phyloP scores from a whole-genome alignment of 164 flowering plant genomes.

The Brasenia schreberi region DNA sequence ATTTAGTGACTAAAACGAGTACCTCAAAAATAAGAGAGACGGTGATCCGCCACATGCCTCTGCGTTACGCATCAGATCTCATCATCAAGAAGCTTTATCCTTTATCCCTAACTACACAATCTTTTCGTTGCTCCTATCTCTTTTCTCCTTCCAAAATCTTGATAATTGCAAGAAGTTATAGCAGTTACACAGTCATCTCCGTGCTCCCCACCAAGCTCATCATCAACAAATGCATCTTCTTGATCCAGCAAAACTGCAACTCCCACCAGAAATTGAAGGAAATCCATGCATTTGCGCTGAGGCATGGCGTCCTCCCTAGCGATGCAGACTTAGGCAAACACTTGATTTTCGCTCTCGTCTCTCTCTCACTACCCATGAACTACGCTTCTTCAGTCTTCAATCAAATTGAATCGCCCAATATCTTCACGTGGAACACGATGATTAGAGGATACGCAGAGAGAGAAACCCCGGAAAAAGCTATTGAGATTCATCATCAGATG shows the following conservation, averaged over 20 bases:
- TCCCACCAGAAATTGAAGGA: slow-evolving; percentile 12
- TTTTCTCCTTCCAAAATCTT: too few relatives aligned
- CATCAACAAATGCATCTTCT: slow-evolving; percentile 14
- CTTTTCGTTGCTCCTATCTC: too few relatives aligned
- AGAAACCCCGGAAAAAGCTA: slow-evolving; percentile 12
- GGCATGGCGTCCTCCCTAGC: slow-evolving; percentile 15
- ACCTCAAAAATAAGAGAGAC: too few relatives aligned
- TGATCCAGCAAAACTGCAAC: slow-evolving; percentile 6
- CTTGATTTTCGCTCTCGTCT: slow-evolving; percentile 19
- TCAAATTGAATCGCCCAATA: slow-evolving; percentile 15
- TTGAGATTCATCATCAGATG: slow-evolving; percentile 16
- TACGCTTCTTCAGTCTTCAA: slow-evolving; percentile 17
- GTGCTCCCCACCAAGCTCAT: not conserved
- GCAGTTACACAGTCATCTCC: not conserved
- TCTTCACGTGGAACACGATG: slow-evolving; percentile 25
- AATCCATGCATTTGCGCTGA: slow-evolving; percentile 20
- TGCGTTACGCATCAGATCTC: too few relatives aligned
- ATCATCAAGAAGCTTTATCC: too few relatives aligned
- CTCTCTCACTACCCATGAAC: slow-evolving; percentile 18
- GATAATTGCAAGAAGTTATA: not conserved
- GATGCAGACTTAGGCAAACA: slow-evolving; percentile 19
- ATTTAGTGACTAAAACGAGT: too few relatives aligned
- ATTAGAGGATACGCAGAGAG: slow-evolving; percentile 28
- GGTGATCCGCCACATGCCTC: too few relatives aligned
- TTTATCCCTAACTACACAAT: too few relatives aligned